phyloP scores from a whole-genome alignment of 2,329 filamentous ascomycete species.

The Periconia sp. region DNA sequence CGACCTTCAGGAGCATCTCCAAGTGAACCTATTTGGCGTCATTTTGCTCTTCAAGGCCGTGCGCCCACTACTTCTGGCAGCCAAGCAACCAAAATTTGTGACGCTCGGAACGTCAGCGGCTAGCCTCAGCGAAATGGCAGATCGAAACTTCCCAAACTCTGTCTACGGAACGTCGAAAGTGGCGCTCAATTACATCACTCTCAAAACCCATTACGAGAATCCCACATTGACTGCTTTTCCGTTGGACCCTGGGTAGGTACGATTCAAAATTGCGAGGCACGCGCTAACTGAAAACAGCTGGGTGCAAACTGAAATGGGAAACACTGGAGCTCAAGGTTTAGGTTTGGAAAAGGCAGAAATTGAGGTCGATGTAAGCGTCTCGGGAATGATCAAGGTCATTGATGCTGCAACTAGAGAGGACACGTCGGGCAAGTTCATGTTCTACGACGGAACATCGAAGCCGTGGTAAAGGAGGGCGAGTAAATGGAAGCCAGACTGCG shows the following conservation, averaged over 20 bases:
- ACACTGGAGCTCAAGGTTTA: slow-evolving; percentile 1
- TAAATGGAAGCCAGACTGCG: not conserved
- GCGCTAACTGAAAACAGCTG: slow-evolving; percentile 4
- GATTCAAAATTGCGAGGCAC: not conserved
- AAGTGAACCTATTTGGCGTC: slow-evolving; percentile 44
- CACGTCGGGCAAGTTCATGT: not conserved
- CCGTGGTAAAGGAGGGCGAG: not conserved
- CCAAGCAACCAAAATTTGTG: slow-evolving; percentile 7
- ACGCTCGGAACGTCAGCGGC: not conserved
- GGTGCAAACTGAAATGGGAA: slow-evolving; percentile 18
- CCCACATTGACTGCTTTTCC: slow-evolving; percentile 11
- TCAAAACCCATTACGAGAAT: slow-evolving; percentile 13
- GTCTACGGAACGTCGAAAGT: slow-evolving; percentile 13
- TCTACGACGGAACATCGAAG: not conserved
- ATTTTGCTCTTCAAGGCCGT: slow-evolving; percentile 39
- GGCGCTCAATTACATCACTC: slow-evolving; percentile 11
- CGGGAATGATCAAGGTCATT: slow-evolving; percentile 11
- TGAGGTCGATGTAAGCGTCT: slow-evolving; percentile 12
- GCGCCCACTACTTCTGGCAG: slow-evolving; percentile 37
- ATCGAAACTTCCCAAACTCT: not conserved
- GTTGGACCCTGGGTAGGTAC: slow-evolving; percentile 2
- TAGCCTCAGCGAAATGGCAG: not conserved
- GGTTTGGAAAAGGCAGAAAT: slow-evolving; percentile 10
- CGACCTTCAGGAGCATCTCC: slow-evolving; percentile 39
- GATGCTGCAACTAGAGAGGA: slow-evolving; percentile 7